Conservation (phyloP, 352 stramenopile species). For the Hyphochytrium catenoides region DNA sequence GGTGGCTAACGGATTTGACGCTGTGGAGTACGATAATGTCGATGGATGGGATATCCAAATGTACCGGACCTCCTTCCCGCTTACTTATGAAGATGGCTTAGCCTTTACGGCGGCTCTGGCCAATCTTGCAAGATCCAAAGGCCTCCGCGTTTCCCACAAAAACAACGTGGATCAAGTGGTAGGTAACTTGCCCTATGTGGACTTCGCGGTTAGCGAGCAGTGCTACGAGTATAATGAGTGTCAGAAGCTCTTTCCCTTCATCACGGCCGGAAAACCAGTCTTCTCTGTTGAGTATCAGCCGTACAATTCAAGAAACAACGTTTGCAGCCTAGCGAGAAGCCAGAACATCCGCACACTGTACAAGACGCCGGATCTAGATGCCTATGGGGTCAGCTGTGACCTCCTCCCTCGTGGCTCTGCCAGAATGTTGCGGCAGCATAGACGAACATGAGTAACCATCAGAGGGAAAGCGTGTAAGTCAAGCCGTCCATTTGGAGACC, state of each 20-base stretch:
- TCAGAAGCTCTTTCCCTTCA: conserved; percentile 15
- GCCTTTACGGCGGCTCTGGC: conserved; percentile 23
- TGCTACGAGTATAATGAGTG: conserved; percentile 26
- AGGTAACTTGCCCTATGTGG: conserved; percentile 16
- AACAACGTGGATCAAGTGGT: conserved; percentile 20
- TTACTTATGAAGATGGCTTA: conserved; percentile 17
- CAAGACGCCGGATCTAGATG: no score
- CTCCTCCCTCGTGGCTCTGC: no score
- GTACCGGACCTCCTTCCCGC: conserved; percentile 14
- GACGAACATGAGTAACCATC: no score
- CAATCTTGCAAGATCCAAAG: conserved; percentile 14
- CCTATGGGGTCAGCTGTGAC: no score
- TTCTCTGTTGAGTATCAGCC: conserved; percentile 28
- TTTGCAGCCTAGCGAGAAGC: no score
- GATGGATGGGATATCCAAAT: conserved; percentile 14
- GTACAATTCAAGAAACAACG: conserved; percentile 17
- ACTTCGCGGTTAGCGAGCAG: conserved; percentile 32
- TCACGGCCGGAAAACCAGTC: conserved; percentile 22
- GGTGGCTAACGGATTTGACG: conserved; percentile 22
- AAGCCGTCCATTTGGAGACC: no score
- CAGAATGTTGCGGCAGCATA: no score
- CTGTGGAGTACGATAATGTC: conserved; percentile 27
- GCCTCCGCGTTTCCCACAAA: conserved; percentile 23
- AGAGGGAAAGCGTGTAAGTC: no score
- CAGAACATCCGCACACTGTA: no score